Base-by-base conservation (phyloP, 345 rosid species). In the thale cress (Arabidopsis thaliana) region DNA sequence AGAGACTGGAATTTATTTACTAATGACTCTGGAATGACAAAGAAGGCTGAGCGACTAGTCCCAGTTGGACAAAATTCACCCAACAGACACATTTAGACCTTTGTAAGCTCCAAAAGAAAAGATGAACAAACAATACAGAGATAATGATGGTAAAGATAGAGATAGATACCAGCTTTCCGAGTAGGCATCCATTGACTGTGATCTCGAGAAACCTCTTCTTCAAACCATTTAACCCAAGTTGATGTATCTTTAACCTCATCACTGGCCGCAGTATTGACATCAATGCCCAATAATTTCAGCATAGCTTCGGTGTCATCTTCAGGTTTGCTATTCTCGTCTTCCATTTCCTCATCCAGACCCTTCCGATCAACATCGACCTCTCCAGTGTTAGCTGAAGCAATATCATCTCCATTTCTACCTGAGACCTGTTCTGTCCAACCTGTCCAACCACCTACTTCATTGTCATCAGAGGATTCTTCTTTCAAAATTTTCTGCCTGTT, bases 391-490 rank as follows among this genome's bases (percentile, higher is more conserved):
- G 73, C 89, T 48, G 78, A 71, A 57, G 77, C 81, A 49, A 67
- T 56, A 76, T 50, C 71, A 59, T 77, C 74, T 73, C 76, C 86
- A 64, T 76, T 74, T 53, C 42, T 64, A 60, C 78, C 87, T 25
- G 93, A 85, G 20, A 77, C 38, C 24, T 85, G 97, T 74, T 88
- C 90, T 51, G 87, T 92, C 99, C 99, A 95, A 65, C 97, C 97
- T 56, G 95, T 92, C 99, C 99, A 92, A 79, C 99, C 96, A 74
- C 99, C 99, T 78, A 72, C 79, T 10, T 89, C 93, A 53, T 81
- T 80, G 36, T 85, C 84, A 60, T 74, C 85, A 30, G 76, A 69
- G 65, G 69, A 48, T 81, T 94, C 91, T 80, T 90, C 94, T 80
- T 80, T 86, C 65, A 86, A 71, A 50, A 74, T 78, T 73, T 82